phyloP scores from a whole-genome alignment of 73 alveolate species.

The Paramecium caudatum region DNA sequence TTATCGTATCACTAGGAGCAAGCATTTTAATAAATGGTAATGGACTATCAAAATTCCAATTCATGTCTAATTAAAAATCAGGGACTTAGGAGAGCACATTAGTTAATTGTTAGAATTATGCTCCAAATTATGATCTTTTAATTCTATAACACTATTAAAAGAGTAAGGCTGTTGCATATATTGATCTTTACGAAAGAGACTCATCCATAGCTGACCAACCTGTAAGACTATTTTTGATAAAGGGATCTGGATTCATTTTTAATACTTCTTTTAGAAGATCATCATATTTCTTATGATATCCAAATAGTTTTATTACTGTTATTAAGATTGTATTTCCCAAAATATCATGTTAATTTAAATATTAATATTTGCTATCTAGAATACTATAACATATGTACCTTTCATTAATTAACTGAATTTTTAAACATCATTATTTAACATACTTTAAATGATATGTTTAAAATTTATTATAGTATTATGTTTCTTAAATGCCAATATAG shows the following conservation, averaged over 20 bases:
- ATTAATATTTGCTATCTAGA: constrained; percentile 12
- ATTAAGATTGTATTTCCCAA: constrained; percentile 43
- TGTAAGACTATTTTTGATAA: constrained; percentile 37
- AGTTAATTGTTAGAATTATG: not conserved
- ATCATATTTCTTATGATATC: constrained; percentile 21
- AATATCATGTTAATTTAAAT: constrained; percentile 16
- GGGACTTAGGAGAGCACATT: not conserved
- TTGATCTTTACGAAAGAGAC: constrained; percentile 56
- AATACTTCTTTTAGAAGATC: constrained; percentile 52
- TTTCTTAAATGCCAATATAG: constrained; percentile 54
- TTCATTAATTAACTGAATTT: not conserved
- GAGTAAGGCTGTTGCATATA: constrained; percentile 60
- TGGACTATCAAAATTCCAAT: constrained; percentile 70
- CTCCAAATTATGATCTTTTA: constrained; percentile 6
- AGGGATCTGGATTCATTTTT: constrained; percentile 64
- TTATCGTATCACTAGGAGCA: constrained; percentile 66
- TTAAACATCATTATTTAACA: not conserved
- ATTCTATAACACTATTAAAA: constrained; percentile 52
- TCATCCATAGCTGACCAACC: constrained; percentile 72
- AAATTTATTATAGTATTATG: not conserved
- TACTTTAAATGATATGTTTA: not conserved
- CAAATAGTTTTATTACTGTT: constrained; percentile 12
- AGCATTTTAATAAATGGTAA: constrained; percentile 49
- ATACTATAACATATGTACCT: not conserved
- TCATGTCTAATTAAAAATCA: constrained; percentile 44